Conservation (phyloP, 192 early-diverging fungal species). For the Backusella mclennaniae region DNA sequence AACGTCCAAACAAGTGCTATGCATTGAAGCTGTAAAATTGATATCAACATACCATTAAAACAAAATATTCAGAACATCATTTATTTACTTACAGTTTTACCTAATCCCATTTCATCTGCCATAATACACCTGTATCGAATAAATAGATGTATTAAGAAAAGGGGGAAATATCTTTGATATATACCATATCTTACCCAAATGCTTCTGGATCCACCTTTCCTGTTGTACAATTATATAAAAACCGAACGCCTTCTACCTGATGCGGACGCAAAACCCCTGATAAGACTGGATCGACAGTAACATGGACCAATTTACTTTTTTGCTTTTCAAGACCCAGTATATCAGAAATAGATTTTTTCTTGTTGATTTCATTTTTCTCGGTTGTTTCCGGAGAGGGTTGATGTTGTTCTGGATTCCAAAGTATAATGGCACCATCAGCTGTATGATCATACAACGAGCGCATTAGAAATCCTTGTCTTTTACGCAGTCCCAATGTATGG, state of each 20-base stretch:
- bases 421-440: slow-evolving; percentile 77
- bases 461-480: slow-evolving; percentile 42
- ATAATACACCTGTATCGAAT: slow-evolving; percentile 75
- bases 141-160: background rate
- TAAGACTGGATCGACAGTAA: slow-evolving; percentile 87
- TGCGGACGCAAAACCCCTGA: slow-evolving; percentile 88
- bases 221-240: slow-evolving; percentile 93
- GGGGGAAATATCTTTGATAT: slow-evolving; percentile 61
- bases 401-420: slow-evolving; percentile 68
- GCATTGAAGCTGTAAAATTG: slow-evolving; percentile 65
- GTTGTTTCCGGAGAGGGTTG: background rate
- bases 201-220: slow-evolving; percentile 69
- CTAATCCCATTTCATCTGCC: slow-evolving; percentile 99
- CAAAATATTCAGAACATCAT: background rate
- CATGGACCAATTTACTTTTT: slow-evolving; percentile 57
- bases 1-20: slow-evolving; percentile 97
- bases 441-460: slow-evolving; percentile 86
- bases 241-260: slow-evolving; percentile 94
- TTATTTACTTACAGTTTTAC: slow-evolving; percentile 65
- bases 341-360: slow-evolving; percentile 50
- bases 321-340: slow-evolving; percentile 48
- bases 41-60: background rate
- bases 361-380: slow-evolving; percentile 18
- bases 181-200: slow-evolving; percentile 92
- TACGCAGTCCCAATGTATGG: slow-evolving; percentile 55